Percentiles rank a stretch among this genome's conserved stretches.
Evolutionary conservation across 306 rosid genomes (phyloP).

Genomic region (Carpinus viminea): DNA sequence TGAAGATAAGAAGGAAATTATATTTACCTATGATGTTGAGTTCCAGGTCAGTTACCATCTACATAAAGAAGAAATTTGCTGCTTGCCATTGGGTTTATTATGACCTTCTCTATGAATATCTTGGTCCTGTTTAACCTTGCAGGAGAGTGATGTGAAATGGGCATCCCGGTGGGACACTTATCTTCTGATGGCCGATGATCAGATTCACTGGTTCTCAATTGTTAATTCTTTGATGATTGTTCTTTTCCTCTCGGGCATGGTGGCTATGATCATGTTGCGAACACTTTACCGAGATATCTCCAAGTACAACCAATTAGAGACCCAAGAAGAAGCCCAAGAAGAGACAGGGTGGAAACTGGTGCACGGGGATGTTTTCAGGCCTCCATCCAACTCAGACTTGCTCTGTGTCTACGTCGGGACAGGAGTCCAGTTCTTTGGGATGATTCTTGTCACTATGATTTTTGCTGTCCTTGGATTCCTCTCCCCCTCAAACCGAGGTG

Average conservation of each 20-base stretch:
- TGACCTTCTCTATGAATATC: conserved; percentile 4
- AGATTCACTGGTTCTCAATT: conserved; percentile 96
- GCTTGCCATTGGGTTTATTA: conserved; percentile 6
- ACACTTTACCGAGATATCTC: conserved; percentile 96
- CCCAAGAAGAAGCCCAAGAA: conserved; percentile 93
- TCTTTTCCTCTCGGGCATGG: conserved; percentile 90
- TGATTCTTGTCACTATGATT: conserved; percentile 84
- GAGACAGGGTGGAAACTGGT: conserved; percentile 94
- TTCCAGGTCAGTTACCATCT: conserved; percentile 60
- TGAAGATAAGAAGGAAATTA: conserved; percentile 77
- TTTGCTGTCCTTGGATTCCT: conserved; percentile 89
- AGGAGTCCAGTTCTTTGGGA: conserved; percentile 89
- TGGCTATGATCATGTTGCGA: conserved; percentile 96
- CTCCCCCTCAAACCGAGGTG: conserved; percentile 92
- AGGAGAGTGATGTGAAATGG: conserved; percentile 96
- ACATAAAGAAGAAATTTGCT: not conserved
- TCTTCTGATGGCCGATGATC: conserved; percentile 95
- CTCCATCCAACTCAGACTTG: conserved; percentile 73
- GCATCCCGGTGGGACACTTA: conserved; percentile 98
- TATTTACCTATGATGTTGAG: conserved; percentile 88
- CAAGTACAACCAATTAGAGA: conserved; percentile 83
- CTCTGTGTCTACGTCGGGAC: conserved; percentile 86
- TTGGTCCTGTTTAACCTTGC: conserved; percentile 18
- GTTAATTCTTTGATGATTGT: conserved; percentile 88
- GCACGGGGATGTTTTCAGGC: conserved; percentile 85